Evolutionary conservation across 345 rosid genomes (phyloP), one percentile per base, ranked within the genome.

Genomic region (Brassica rapa): DNA sequence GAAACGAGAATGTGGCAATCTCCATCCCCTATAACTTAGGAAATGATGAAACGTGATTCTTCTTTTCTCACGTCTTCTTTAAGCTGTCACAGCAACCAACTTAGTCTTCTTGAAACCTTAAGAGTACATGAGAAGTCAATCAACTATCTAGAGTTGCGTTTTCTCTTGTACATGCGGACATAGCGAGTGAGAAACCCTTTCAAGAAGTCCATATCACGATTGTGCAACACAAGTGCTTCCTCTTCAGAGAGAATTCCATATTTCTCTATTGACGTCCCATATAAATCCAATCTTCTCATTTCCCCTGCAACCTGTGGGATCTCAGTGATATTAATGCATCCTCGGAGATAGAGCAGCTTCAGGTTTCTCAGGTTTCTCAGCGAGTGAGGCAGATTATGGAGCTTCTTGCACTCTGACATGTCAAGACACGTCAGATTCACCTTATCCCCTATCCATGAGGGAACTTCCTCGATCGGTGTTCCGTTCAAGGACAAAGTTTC

Each of bases 181-280:
- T 11, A 35, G 32, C 65, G 75, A 77, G 70, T 70, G 65, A 70
- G 55, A 25, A 23, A 25, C 3, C 33, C 43, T 16, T 70, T 68
- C 51, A 5, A 0, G 1, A 21, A 30, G 12, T 76, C 74, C 37
- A 68, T 76, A 68, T 76, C 81, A 33, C 75, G 70, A 33, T 70
- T 70, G 2, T 12, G 60, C 65, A 70, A 3, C 41, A 51, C 71
- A 62, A 23, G 46, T 9, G 24, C 46, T 35, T 62, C 75, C 2
- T 70, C 70, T 33, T 70, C 46, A 49, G 81, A 70, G 75, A 62
- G 66, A 33, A 55, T 0, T 14, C 70, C 41, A 77, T 62, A 62
- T 32, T 77, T 37, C 59, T 77, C 68, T 61, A 70, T 77, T 3
- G 80, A 77, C 11, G 70, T 77, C 32, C 80, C 75, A 70, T 77